Conservation (phyloP, 2,329 filamentous ascomycete species). For the Monosporascus sp. region DNA sequence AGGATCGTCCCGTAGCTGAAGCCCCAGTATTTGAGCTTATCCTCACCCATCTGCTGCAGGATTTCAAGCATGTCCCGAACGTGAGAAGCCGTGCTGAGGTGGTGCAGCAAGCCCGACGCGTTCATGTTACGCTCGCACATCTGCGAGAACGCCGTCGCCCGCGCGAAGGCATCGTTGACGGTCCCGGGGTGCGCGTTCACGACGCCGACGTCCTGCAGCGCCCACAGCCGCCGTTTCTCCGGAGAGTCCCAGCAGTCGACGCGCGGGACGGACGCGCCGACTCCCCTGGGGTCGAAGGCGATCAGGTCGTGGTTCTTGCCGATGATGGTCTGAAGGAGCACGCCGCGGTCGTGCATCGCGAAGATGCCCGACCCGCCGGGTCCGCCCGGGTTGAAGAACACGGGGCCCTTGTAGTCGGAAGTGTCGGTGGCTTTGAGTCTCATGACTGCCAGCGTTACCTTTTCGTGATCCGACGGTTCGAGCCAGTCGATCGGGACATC, state of each 20-base stretch:
- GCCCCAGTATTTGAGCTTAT: conserved; percentile 47
- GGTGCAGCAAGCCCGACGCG: conserved; percentile 30
- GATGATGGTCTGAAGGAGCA: conserved; percentile 36
- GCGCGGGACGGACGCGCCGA: conserved; percentile 44
- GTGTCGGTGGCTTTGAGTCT: conserved; percentile 28
- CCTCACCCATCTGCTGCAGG: conserved; percentile 33
- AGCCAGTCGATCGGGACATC: conserved; percentile 38
- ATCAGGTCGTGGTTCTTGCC: conserved; percentile 40
- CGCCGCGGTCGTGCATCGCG: conserved; percentile 26
- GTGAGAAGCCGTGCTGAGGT: conserved; percentile 39
- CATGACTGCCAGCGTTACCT: conserved; percentile 33
- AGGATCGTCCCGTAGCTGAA: conserved; percentile 51
- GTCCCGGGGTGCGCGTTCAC: conserved; percentile 42
- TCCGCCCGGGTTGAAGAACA: conserved; percentile 38
- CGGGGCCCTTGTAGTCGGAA: conserved; percentile 25
- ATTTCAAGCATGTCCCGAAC: conserved; percentile 46
- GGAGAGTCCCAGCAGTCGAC: conserved; percentile 45
- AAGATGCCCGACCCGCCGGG: conserved; percentile 44
- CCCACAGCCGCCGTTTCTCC: conserved; percentile 38
- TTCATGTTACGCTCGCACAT: conserved; percentile 37
- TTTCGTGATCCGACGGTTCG: conserved; percentile 26
- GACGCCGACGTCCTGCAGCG: conserved; percentile 36
- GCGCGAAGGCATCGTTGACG: conserved; percentile 39
- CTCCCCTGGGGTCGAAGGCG: conserved; percentile 46
- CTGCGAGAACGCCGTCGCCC: conserved; percentile 36